Conservation (phyloP, 345 rosid genomes). For the Hibiscus syriacus region DNA sequence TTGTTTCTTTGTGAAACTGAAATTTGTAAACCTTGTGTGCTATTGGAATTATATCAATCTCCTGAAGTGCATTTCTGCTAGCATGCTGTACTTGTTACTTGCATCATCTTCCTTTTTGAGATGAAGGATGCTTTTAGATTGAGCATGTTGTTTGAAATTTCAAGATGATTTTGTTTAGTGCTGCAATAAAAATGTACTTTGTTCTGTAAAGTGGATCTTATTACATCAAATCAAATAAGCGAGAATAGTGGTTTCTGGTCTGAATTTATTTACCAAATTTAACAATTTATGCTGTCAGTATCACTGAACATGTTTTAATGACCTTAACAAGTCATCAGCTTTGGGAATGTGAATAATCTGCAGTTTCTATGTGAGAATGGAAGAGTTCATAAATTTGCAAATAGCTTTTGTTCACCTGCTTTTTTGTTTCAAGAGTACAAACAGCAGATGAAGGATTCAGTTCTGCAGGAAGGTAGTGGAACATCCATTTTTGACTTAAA, state of each 20-base stretch:
- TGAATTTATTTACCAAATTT: not conserved
- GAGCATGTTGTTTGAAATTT: not conserved
- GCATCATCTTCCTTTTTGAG: not conserved
- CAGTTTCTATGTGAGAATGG: slow-evolving; percentile 75
- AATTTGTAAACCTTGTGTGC: slow-evolving; percentile 5
- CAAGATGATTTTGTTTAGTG: not conserved
- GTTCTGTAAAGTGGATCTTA: not conserved
- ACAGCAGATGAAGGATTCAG: slow-evolving; percentile 27
- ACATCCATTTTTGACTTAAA: slow-evolving; percentile 17
- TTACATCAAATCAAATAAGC: not conserved
- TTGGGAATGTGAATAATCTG: slow-evolving; percentile 61
- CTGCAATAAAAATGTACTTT: not conserved
- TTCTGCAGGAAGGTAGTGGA: slow-evolving; percentile 21
- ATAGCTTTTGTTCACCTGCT: slow-evolving; percentile 67
- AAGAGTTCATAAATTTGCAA: slow-evolving; percentile 69
- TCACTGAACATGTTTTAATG: slow-evolving; percentile 10
- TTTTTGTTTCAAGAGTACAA: slow-evolving; percentile 52
- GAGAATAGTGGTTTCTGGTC: not conserved
- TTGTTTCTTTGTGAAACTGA: not conserved
- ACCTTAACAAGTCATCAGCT: slow-evolving; percentile 54
- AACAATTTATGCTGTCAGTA: slow-evolving; percentile 5
- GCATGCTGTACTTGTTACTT: slow-evolving; percentile 4
- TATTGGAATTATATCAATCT: slow-evolving; percentile 4
- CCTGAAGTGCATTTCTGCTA: not conserved
- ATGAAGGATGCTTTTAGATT: not conserved